Evolutionary conservation across 1,284 basidiomycete genomes (phyloP).

Genomic region (Cutaneotrichosporon sp.): DNA sequence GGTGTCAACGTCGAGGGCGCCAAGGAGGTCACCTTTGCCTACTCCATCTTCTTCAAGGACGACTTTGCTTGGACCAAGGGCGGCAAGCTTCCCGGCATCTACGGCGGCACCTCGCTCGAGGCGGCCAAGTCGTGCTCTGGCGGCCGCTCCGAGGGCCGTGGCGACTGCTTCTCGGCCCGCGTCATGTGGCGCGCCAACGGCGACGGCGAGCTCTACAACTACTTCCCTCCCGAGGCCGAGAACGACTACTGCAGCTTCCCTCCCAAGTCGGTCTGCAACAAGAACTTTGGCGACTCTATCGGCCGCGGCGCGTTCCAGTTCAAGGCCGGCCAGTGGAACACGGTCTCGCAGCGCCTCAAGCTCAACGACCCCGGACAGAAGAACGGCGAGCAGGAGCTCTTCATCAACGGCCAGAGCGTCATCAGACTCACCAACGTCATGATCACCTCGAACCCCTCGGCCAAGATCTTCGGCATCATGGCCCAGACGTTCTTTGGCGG

Average conservation of each 20-base stretch:
- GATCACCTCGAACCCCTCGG: constrained; percentile 56
- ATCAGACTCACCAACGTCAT: constrained; percentile 56
- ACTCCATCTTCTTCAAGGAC: constrained; percentile 50
- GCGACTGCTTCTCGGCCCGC: constrained; percentile 52
- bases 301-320: constrained; percentile 73
- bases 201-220: constrained; percentile 50
- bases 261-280: constrained; percentile 38
- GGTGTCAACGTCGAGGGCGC: constrained; percentile 38
- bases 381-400: constrained; percentile 59
- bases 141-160: constrained; percentile 45
- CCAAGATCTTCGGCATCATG: constrained; percentile 62
- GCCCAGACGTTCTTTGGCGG: constrained; percentile 69
- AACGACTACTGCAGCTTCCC: constrained; percentile 35
- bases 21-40: constrained; percentile 46
- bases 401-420: constrained; percentile 62
- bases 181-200: constrained; percentile 54
- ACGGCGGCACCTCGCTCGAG: constrained; percentile 35
- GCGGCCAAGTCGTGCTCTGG: constrained; percentile 52
- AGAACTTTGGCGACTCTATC: constrained; percentile 55
- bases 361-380: constrained; percentile 61
- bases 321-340: constrained; percentile 64
- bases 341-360: constrained; percentile 64
- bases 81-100: constrained; percentile 55
- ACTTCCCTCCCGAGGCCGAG: constrained; percentile 29
- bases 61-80: constrained; percentile 53